Evolutionary conservation across 225 moss, liverwort and hornwort species (phyloP), one percentile per base, ranked within the genome.

Genomic region (Antitrichia curtipendula): DNA sequence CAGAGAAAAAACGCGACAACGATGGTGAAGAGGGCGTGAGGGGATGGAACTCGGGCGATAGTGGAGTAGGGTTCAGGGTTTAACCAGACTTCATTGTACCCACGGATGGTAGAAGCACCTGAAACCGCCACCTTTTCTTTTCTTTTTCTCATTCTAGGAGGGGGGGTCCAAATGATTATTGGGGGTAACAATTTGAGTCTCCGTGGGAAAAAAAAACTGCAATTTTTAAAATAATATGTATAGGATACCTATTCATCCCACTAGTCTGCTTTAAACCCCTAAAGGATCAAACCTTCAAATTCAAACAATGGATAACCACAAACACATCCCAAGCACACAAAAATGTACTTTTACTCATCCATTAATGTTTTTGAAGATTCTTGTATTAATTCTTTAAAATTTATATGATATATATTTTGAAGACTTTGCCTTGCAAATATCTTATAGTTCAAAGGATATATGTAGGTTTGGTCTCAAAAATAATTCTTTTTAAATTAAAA

Each of bases 401-500:
- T 31, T 31, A 0, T 19, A 19, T 0, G 2, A 7, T 31, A 12
- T 73, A 7, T 1, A 49, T 28, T 69, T 0, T n/a, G n/a, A n/a
- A n/a, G n/a, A n/a, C n/a, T n/a, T n/a, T n/a, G n/a, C 69, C 24
- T 69, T 40, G 6, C 1, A 69, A 40, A 14, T 24, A 40, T 24
- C 24, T 40, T 69, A 24, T 8, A 40, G 8, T 40, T 24, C 8
- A 38, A 4, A 22, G 2, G 7, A 2, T 13, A 23, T 1, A 2
- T 0, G 12, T 68, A 68, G 3, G 3, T 69, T 20, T 40, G 13
- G 4, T 23, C 0, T 23, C 23, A 7, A 23, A 13, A 23, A 4
- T 7, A 13, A 13, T 0, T 25, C n/a, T n/a, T 13, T 14, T 70
- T 17, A 0, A 71, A 6, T 10, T 25, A 2, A 10, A 10, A 43